Percentiles rank a stretch among this genome's conserved stretches.
Conservation (phyloP, 139 green algal genomes). For the Chlorella vulgaris region DNA sequence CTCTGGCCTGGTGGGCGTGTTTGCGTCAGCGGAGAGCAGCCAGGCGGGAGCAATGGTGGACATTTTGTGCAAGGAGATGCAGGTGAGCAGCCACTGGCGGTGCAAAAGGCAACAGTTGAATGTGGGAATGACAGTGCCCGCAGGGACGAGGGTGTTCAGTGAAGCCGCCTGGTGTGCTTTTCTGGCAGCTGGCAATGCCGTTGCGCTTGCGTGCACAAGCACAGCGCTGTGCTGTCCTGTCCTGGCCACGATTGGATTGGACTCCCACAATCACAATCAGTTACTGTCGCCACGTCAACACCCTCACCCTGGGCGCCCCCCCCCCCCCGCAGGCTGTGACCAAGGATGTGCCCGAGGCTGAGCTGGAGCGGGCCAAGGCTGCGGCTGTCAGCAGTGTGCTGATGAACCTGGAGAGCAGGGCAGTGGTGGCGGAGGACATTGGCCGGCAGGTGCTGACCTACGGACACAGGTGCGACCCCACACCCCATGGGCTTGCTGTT, state of each 20-base stretch:
- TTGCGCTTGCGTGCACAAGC: too few species aligned
- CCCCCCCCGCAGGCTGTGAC: slow-evolving; percentile 53
- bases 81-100: slow-evolving; percentile 13
- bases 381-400: slow-evolving; percentile 78
- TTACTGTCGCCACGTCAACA: too few species aligned
- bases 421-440: slow-evolving; percentile 94
- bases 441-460: slow-evolving; percentile 96
- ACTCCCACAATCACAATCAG: too few species aligned
- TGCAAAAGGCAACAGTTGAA: too few species aligned
- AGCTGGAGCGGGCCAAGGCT: slow-evolving; percentile 91
- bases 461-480: slow-evolving; percentile 62
- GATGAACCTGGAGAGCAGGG: slow-evolving; percentile 94
- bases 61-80: slow-evolving; percentile 57
- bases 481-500: neutral
- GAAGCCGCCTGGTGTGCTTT: too few species aligned
- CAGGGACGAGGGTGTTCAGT: too few species aligned
- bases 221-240: too few species aligned
- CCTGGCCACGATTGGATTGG: too few species aligned
- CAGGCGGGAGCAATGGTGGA: slow-evolving; percentile 54
- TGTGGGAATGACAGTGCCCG: too few species aligned
- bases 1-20: slow-evolving; percentile 86
- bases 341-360: slow-evolving; percentile 60
- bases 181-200: too few species aligned
- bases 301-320: too few species aligned
- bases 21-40: slow-evolving; percentile 53